Evolutionary conservation across 768 basidiomycete species (phyloP), one percentile per base, ranked within the genome.

Genomic region (Lentinula lateritia): DNA sequence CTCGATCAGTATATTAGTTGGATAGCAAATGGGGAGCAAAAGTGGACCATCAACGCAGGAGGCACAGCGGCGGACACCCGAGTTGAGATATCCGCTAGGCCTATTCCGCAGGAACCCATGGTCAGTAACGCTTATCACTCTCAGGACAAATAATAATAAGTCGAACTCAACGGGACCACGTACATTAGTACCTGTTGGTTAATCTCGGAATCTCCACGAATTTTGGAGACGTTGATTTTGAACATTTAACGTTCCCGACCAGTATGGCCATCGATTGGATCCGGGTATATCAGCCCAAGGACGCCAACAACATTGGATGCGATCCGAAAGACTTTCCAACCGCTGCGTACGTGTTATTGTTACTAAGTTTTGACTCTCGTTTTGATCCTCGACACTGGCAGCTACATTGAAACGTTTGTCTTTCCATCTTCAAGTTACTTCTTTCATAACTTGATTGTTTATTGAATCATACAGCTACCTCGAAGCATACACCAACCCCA

Each of bases 161-260:
- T 9, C 46, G 28, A 45, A 16, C 20, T 20, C 20, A 9, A 20
- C 12, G 42, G 42, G 28, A 18, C 58, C 10, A 62, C 39, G 23
- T 54, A 8, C 28, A 28, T 3, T 66, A 93, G 92, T 93, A 93
- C 66, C 76, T 97, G 67, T 87, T 97, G 65, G 76, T 83, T 68
- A 95, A 95, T 71, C 75, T 95, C 68, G 95, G 93, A 58, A 86
- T 96, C 73, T 94, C 92, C 3, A 74, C 77, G 58, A 91, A 89
- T 72, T 97, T 97, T 65, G 83, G 81, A 32, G 61, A 72, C 4
- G 85, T 95, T 55, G 88, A 97, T 74, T 78, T 92, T 54, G 73
- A 81, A 16, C 78, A 88, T 62, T 75, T 96, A 20, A 76, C 74
- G 16, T 94, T 92, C 75, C 93, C 94, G 7, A 72, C 86, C 4